Evolutionary conservation across 345 rosid genomes (phyloP).

Genomic region (Melaleuca quinquenervia): DNA sequence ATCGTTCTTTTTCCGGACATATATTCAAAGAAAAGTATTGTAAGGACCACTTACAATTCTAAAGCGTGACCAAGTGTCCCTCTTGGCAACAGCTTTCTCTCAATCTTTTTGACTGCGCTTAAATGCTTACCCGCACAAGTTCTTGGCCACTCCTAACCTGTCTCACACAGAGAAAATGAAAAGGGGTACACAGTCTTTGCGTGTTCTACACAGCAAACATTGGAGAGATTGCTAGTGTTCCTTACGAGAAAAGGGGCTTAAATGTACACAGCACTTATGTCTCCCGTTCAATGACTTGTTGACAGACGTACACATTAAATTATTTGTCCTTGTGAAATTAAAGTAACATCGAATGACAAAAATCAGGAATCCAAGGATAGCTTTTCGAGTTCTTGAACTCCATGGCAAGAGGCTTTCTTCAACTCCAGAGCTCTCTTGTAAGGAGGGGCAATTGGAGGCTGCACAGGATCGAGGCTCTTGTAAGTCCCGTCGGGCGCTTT

Average conservation of each 20-base stretch:
- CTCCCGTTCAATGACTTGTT: not conserved
- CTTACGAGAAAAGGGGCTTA: not conserved
- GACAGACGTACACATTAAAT: not conserved
- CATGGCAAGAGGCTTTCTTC: constrained; percentile 80
- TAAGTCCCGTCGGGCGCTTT: constrained; percentile 64
- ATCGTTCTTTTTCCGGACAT: not conserved
- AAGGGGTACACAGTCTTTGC: not conserved
- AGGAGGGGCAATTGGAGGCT: constrained; percentile 92
- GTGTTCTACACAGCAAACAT: not conserved
- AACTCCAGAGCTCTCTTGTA: constrained; percentile 79
- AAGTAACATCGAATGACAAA: not conserved
- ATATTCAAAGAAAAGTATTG: constrained; percentile 3
- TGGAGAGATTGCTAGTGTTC: not conserved
- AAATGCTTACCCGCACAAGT: not conserved
- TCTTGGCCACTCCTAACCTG: not conserved
- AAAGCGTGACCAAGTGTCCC: not conserved
- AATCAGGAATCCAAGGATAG: constrained; percentile 40
- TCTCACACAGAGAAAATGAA: not conserved
- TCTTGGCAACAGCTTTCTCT: constrained; percentile 1
- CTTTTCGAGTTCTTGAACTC: constrained; percentile 28
- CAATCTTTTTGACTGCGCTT: not conserved
- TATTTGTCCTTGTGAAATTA: not conserved
- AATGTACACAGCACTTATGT: not conserved
- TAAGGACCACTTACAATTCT: not conserved
- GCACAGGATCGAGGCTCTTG: constrained; percentile 83